These are phyloP conservation scores for Cantharellus anzutake DNA, from an alignment of 768 basidiomycete genomes.

Conservation along the genomic window DNA sequence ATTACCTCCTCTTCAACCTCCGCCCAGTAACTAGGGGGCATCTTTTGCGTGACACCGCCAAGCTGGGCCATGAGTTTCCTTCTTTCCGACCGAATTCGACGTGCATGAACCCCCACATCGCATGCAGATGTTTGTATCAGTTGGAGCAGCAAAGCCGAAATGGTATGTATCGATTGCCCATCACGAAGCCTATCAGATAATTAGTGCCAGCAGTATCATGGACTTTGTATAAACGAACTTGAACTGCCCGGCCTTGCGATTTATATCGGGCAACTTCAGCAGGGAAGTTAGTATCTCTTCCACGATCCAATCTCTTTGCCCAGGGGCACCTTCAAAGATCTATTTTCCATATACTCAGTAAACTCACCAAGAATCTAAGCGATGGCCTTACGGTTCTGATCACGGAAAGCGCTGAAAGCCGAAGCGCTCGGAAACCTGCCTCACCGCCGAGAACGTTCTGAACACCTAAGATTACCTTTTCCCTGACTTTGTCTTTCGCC, in stretches of 20 bases:
- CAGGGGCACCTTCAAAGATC: constrained; percentile 84
- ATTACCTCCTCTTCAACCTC: constrained; percentile 47
- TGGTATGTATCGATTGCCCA: constrained; percentile 80
- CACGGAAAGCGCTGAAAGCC: constrained; percentile 64
- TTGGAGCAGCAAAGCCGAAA: constrained; percentile 82
- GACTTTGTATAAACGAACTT: constrained; percentile 28
- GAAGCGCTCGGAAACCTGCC: constrained; percentile 62
- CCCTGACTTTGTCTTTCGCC: constrained; percentile 28
- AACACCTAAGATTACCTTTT: constrained; percentile 28
- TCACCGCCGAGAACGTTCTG: constrained; percentile 40
- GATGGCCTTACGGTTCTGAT: constrained; percentile 53
- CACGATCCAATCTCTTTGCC: constrained; percentile 92
- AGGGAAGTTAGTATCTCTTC: constrained; percentile 86
- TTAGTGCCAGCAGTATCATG: neutral
- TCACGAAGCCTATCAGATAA: constrained; percentile 48
- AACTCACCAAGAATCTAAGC: neutral
- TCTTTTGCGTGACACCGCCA: constrained; percentile 10
- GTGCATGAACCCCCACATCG: constrained; percentile 58
- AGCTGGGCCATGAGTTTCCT: constrained; percentile 32
- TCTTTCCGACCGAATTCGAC: constrained; percentile 36
- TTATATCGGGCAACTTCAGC: constrained; percentile 76
- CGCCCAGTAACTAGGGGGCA: constrained; percentile 30
- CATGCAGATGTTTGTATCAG: constrained; percentile 92
- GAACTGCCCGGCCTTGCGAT: constrained; percentile 80
- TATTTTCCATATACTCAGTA: constrained; percentile 16